These are phyloP conservation scores for Pichia sp. DNA, from an alignment of 1,139 yeast species.

Conservation along the genomic window DNA sequence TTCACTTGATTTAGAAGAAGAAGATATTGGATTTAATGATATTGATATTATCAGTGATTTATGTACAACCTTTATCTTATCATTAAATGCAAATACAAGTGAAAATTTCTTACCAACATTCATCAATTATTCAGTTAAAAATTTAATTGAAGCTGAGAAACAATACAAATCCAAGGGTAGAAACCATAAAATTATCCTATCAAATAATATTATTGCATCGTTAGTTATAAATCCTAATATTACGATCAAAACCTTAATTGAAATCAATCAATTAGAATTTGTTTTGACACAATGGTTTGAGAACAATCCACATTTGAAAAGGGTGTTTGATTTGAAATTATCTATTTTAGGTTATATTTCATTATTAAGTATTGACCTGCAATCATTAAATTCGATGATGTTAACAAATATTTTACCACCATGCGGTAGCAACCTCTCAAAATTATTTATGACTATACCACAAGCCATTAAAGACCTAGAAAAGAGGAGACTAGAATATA, in stretches of 20 bases:
- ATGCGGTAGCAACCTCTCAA: conserved; percentile 44
- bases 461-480: conserved; percentile 60
- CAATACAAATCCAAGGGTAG: conserved; percentile 29
- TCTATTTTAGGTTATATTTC: conserved; percentile 62
- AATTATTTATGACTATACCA: conserved; percentile 56
- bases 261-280: conserved; percentile 37
- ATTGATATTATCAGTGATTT: conserved; percentile 45
- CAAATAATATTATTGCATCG: conserved; percentile 63
- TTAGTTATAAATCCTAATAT: conserved; percentile 54
- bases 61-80: conserved; percentile 48
- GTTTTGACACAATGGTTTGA: conserved; percentile 70
- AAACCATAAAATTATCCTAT: conserved; percentile 40
- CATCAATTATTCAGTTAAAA: conserved; percentile 30
- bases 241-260: conserved; percentile 49
- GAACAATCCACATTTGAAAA: conserved; percentile 45
- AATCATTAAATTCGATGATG: conserved; percentile 20
- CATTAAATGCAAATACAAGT: conserved; percentile 36
- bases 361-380: conserved; percentile 32
- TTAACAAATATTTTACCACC: conserved; percentile 30
- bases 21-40: conserved; percentile 36
- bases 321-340: conserved; percentile 80
- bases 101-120: conserved; percentile 38
- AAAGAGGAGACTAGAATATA: conserved; percentile 51
- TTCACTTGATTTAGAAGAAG: conserved; percentile 27
- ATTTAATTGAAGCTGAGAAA: conserved; percentile 21